Evolutionary conservation across 2,329 filamentous ascomycete species (phyloP).

Genomic region (Myriosclerotinia scirpicola): DNA sequence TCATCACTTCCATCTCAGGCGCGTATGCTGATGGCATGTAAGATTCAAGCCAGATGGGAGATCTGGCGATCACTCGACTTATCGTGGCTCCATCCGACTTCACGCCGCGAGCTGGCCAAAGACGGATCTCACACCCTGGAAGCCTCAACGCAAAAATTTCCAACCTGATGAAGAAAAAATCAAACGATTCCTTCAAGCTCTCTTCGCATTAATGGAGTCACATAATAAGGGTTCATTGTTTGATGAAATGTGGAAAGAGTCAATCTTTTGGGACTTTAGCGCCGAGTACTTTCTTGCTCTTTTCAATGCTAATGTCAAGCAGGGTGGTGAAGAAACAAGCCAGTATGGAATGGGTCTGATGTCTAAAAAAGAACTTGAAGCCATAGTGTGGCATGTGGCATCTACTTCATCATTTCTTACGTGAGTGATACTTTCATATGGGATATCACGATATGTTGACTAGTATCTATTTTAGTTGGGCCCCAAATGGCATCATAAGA

Average conservation of each 20-base stretch:
- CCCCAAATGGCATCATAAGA: conserved; percentile 1
- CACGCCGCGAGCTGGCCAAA: conserved; percentile 6
- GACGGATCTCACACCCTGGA: conserved; percentile 3
- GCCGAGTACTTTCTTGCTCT: neutral
- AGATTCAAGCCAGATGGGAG: conserved; percentile 3
- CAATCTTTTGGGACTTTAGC: conserved; percentile 7
- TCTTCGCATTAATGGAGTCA: neutral
- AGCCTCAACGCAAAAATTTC: neutral
- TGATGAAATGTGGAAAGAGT: neutral
- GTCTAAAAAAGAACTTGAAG: neutral
- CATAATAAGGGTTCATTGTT: neutral
- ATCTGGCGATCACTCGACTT: neutral
- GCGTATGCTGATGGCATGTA: neutral
- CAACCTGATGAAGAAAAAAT: too few species aligned
- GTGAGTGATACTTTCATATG: neutral
- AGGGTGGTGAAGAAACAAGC: too few species aligned
- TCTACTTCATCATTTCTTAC: neutral
- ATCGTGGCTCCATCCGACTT: conserved; percentile 16
- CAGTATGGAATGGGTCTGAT: neutral
- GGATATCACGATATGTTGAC: neutral
- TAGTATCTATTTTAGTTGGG: neutral
- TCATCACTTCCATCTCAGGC: neutral
- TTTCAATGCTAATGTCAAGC: neutral
- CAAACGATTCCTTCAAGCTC: neutral
- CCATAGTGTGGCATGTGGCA: neutral